These are phyloP conservation scores for Oidium heveae DNA, from an alignment of 2,329 filamentous ascomycete genomes.

Conservation along the genomic window DNA sequence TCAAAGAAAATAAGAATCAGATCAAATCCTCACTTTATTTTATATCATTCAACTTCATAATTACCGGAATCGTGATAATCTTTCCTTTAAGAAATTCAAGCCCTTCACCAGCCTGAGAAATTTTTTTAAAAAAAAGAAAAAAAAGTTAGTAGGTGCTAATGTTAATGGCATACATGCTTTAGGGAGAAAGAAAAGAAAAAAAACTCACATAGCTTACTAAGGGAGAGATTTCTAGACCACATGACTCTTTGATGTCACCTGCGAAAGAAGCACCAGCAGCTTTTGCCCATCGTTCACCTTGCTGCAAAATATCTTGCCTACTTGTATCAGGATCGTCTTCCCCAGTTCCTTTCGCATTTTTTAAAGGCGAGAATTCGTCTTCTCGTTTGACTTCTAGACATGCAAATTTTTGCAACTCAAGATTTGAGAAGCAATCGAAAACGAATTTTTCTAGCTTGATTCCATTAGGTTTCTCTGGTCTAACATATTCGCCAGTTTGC, in stretches of 20 bases:
- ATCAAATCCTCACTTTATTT: too few relatives aligned
- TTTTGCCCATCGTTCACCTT: slow-evolving; percentile 69
- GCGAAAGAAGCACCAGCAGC: slow-evolving; percentile 53
- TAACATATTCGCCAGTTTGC: slow-evolving; percentile 52
- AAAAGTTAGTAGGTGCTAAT: too few relatives aligned
- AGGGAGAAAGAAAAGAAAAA: background rate
- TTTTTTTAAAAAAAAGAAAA: too few relatives aligned
- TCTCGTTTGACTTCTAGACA: slow-evolving; percentile 90
- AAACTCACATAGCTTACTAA: slow-evolving; percentile 79
- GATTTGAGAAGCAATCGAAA: slow-evolving; percentile 89
- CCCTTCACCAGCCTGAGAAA: too few relatives aligned
- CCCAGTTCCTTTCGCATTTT: slow-evolving; percentile 65
- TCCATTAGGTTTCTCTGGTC: slow-evolving; percentile 85
- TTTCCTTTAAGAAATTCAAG: too few relatives aligned
- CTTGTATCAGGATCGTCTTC: slow-evolving; percentile 91
- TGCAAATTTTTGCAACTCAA: slow-evolving; percentile 69
- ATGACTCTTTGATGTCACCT: slow-evolving; percentile 33
- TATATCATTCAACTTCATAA: too few relatives aligned
- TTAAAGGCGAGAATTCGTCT: slow-evolving; percentile 93
- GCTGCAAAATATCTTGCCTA: slow-evolving; percentile 66
- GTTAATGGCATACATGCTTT: too few relatives aligned
- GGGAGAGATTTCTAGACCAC: slow-evolving; percentile 65
- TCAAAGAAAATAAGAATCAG: too few relatives aligned
- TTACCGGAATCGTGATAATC: too few relatives aligned
- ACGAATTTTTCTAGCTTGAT: slow-evolving; percentile 99